Base-by-base conservation (phyloP, 805 yeast genomes). In the Blastobotrys chiropterorum region DNA sequence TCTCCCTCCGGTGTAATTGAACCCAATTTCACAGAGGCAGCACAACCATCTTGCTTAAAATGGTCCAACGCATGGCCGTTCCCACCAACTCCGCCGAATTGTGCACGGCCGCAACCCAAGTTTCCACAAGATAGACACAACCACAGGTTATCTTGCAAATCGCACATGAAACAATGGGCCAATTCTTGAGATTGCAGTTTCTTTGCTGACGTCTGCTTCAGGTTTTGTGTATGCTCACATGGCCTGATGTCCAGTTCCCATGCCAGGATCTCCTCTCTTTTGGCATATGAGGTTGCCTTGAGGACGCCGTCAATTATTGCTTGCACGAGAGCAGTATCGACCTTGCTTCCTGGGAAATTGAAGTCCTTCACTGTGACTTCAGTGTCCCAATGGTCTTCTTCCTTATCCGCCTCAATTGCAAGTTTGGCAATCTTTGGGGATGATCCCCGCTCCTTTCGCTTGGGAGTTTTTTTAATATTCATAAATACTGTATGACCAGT, bases 21-120 rank as follows among this genome's bases (percentile, higher is more conserved):
- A 0, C 99, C 99, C 45, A 94, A 70, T 62, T 94, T 94, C 5
- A 90, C 86, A 0, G 97, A 96, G 15, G 90, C 80, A 1, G 88
- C 80, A 68, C 94, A 99, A 0, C 72, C 74, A 0, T 79, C 58
- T 11, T 62, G 48, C 39, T 83, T 79, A 62, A 66, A 83, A 68
- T 94, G 99, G 0, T 68, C 65, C 53, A 92, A 70, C 0, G 96
- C 98, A 67, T 94, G 99, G 0, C 96, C 83, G 63, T 92, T 81
- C 3, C 99, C 99, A n/a, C 90, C 85, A 11, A 86, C 80, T 20
- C 95, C 92, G 38, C 98, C 99, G 63, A 86, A 88, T 67, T 94
- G 99, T 31, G 83, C 82, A 57, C 99, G 74, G 3, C 99, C 99
- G 70, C 99, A 94, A 3, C 97, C 97, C 8, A 90, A 61, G n/a